phyloP scores from a whole-genome alignment of 164 flowering plant species.

The Sedum album region DNA sequence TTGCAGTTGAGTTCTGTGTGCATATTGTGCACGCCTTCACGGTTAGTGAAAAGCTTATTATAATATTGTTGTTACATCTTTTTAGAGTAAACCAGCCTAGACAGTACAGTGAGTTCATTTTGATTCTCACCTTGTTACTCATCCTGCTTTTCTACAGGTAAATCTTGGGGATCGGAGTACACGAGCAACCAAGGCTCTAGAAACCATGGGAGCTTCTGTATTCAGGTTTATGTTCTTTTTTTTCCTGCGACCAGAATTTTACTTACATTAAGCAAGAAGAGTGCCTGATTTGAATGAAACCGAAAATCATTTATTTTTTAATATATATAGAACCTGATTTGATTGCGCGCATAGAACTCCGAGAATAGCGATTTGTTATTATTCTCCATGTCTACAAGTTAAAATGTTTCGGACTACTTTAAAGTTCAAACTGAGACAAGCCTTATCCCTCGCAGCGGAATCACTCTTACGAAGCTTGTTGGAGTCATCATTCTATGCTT shows the following conservation, averaged over 20 bases:
- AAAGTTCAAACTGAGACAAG: background rate
- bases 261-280: background rate
- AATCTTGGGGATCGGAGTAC: conserved; percentile 61
- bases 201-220: conserved; percentile 98
- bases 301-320: too few relatives aligned
- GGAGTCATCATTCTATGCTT: conserved; percentile 88
- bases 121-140: background rate
- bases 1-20: conserved; percentile 94
- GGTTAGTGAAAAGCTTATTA: conserved; percentile 36
- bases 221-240: conserved; percentile 50
- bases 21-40: conserved; percentile 83
- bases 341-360: too few relatives aligned
- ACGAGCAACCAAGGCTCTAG: conserved; percentile 58
- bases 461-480: conserved; percentile 89
- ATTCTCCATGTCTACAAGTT: too few relatives aligned
- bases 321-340: too few relatives aligned
- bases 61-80: background rate
- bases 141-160: conserved; percentile 33
- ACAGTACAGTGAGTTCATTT: too few relatives aligned
- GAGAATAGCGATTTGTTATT: too few relatives aligned
- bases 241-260: background rate
- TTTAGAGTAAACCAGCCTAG: too few relatives aligned
- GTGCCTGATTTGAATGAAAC: background rate
- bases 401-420: too few relatives aligned
- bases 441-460: conserved; percentile 55